phyloP scores from a whole-genome alignment of 768 basidiomycete genomes.

The Tricholoma saponaceum region DNA sequence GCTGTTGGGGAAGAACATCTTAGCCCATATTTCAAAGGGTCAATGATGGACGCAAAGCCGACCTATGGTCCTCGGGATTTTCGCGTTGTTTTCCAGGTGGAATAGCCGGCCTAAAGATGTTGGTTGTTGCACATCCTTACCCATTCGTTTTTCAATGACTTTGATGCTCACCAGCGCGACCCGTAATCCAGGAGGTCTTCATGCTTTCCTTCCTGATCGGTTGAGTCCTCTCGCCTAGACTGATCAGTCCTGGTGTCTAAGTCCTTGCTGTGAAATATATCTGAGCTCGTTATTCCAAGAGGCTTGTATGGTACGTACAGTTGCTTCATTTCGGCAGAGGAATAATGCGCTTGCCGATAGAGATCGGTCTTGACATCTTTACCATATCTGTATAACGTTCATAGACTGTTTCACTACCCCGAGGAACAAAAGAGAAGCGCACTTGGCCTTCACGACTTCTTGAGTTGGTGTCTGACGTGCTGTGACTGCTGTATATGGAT shows the following conservation, averaged over 20 bases:
- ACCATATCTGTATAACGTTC: neutral
- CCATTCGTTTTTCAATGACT: neutral
- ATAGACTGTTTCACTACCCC: neutral
- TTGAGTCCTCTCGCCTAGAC: neutral
- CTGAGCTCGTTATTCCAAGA: neutral
- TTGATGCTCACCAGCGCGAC: neutral
- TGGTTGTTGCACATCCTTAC: neutral
- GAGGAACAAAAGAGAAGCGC: neutral
- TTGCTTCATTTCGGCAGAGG: neutral
- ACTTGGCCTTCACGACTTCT: neutral
- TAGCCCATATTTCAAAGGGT: neutral
- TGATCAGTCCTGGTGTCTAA: neutral
- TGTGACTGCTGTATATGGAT: neutral
- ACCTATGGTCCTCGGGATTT: neutral
- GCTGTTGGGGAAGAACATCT: neutral
- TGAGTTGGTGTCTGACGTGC: neutral
- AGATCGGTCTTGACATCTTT: neutral
- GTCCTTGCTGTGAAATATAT: neutral
- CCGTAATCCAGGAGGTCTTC: neutral
- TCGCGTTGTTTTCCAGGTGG: neutral
- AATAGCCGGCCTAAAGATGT: neutral
- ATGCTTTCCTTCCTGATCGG: neutral
- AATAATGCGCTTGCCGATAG: neutral
- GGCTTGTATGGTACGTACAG: neutral
- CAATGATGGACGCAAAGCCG: neutral